Conservation (phyloP, 805 yeast genomes). For the Kazachstania bromeliacearum region DNA sequence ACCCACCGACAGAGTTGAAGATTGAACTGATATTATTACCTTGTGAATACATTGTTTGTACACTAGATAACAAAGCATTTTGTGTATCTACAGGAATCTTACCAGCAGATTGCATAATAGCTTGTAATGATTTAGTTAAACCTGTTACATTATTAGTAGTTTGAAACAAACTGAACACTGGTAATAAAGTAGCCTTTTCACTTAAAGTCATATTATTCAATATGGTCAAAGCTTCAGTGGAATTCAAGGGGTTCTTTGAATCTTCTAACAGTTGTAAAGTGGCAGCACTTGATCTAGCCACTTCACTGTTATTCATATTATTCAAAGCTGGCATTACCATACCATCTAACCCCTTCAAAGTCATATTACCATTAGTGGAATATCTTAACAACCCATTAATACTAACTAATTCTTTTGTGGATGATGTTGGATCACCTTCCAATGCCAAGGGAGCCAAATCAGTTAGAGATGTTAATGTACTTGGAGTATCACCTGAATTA, state of each 20-base stretch:
- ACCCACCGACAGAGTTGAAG: constrained; percentile 9
- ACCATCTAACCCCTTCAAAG: constrained; percentile 14
- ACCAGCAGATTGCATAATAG: constrained; percentile 11
- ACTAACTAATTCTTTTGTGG: constrained; percentile 12
- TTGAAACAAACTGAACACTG: constrained; percentile 19
- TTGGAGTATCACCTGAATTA: constrained; percentile 17
- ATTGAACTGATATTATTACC: constrained; percentile 5
- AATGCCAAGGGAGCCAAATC: constrained; percentile 25
- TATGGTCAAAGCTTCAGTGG: constrained; percentile 16
- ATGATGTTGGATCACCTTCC: constrained; percentile 10
- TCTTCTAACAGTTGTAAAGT: constrained; percentile 17
- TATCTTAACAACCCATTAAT: constrained; percentile 11
- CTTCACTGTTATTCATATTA: constrained; percentile 1
- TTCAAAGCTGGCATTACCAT: constrained; percentile 10
- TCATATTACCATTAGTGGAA: constrained; percentile 5
- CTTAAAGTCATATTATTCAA: constrained; percentile 19
- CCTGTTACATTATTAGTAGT: constrained; percentile 17
- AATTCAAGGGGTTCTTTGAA: constrained; percentile 17
- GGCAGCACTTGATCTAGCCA: constrained; percentile 8
- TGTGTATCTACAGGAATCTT: constrained; percentile 8
- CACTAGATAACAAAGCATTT: not conserved
- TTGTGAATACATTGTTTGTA: not conserved
- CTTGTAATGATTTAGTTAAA: constrained; percentile 13
- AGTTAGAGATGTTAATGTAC: constrained; percentile 18
- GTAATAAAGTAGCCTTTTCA: constrained; percentile 17